A percentile compares a stretch with the other conserved stretches of the same genome.
Conservation (phyloP, 352 stramenopile genomes). For the Nothophytophthora sp. region DNA sequence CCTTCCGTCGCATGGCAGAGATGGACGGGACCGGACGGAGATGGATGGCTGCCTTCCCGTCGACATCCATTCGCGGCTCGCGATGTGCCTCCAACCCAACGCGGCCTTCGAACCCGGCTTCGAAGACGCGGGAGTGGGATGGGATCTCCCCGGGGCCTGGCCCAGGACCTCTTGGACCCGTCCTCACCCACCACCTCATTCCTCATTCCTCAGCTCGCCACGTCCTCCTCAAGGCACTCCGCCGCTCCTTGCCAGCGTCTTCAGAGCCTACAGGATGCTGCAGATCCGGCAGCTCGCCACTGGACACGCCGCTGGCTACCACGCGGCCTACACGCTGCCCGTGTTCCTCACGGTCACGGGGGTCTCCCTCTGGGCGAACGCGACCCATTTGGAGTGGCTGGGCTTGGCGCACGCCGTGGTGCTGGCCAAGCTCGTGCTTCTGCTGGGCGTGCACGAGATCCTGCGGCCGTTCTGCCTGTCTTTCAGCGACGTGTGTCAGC, state of each 20-base stretch:
- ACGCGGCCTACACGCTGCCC: constrained; percentile 19
- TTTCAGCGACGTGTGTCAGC: constrained; percentile 22
- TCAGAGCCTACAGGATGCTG: constrained; percentile 11
- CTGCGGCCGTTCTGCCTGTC: constrained; percentile 43
- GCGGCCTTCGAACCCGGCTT: too few species aligned
- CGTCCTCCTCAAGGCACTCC: not conserved
- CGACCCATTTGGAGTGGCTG: constrained; percentile 28
- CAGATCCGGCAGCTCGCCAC: constrained; percentile 12
- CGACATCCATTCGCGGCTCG: too few species aligned
- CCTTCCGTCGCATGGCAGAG: too few species aligned
- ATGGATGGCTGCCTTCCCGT: too few species aligned
- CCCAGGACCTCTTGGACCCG: constrained; percentile 5
- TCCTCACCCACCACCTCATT: constrained; percentile 5
- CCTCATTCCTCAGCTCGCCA: constrained; percentile 13
- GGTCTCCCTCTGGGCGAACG: constrained; percentile 27
- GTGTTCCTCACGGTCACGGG: constrained; percentile 12
- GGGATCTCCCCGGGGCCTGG: too few species aligned
- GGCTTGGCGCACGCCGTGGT: constrained; percentile 17
- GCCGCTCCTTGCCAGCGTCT: too few species aligned
- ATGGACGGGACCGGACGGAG: too few species aligned
- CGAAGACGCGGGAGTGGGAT: too few species aligned
- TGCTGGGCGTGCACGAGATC: constrained; percentile 32
- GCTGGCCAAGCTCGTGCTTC: constrained; percentile 19
- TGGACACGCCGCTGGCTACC: constrained; percentile 13
- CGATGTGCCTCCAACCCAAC: too few species aligned